These are phyloP conservation scores for Lolium rigidum DNA, from an alignment of 176 grass and related monocot species.

Conservation along the genomic window DNA sequence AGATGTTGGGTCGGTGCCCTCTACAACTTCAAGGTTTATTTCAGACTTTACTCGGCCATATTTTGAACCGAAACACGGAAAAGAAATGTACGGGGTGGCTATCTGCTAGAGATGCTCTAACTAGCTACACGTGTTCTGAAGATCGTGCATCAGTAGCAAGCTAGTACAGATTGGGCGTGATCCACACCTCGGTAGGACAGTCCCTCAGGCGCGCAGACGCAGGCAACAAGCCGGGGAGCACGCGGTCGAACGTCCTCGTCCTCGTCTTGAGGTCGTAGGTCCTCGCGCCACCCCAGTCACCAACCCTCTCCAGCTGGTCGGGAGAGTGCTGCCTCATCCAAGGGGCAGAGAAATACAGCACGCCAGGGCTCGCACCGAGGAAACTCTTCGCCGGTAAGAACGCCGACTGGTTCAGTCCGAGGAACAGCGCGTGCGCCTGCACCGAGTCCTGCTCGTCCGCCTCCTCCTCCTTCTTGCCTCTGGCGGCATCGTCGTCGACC, in stretches of 20 bases:
- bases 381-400: slow-evolving; percentile 10
- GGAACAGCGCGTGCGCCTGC: slow-evolving; percentile 29
- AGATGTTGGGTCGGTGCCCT: too few species aligned
- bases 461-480: background rate
- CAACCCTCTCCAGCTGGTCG: background rate
- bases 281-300: background rate
- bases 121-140: too few species aligned
- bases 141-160: background rate
- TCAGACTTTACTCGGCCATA: too few species aligned
- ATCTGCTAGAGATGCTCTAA: too few species aligned
- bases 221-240: background rate
- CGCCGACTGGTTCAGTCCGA: slow-evolving; percentile 34
- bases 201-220: background rate
- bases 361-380: background rate
- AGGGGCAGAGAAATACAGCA: slow-evolving; percentile 29
- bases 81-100: too few species aligned
- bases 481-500: background rate
- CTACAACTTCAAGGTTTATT: too few species aligned
- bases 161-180: slow-evolving; percentile 1
- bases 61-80: too few species aligned
- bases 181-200: slow-evolving; percentile 7
- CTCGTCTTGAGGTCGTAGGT: background rate
- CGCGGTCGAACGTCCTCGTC: background rate
- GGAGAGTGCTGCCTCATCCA: background rate
- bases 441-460: background rate